Evolutionary conservation across 192 early-diverging fungal genomes (phyloP).

Genomic region (Umbelopsis sp.): DNA sequence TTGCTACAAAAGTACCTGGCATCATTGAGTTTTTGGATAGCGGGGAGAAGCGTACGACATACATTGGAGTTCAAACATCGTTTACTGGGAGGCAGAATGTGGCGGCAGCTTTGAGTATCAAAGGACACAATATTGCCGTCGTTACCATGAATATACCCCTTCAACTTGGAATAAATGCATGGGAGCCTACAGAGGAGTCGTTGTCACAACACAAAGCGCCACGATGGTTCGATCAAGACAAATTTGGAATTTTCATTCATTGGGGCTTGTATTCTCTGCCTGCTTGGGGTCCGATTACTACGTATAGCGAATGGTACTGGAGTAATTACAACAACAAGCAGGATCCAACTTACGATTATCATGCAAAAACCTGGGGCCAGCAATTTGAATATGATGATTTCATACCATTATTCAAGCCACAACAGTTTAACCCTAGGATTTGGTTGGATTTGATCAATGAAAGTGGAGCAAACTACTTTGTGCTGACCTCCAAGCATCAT

Average conservation of each 20-base stretch:
- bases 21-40: background rate
- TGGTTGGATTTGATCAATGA: slow-evolving; percentile 26
- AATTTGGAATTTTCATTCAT: slow-evolving; percentile 36
- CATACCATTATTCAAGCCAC: slow-evolving; percentile 14
- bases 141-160: background rate
- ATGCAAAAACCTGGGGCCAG: slow-evolving; percentile 11
- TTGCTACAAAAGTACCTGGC: background rate
- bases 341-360: slow-evolving; percentile 17
- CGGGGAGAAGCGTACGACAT: background rate
- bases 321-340: slow-evolving; percentile 17
- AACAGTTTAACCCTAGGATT: slow-evolving; percentile 12
- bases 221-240: slow-evolving; percentile 22
- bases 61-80: slow-evolving; percentile 1
- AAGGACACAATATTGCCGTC: background rate
- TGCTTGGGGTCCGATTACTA: slow-evolving; percentile 26
- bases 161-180: background rate
- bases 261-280: slow-evolving; percentile 29
- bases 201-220: slow-evolving; percentile 20
- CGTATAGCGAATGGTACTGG: slow-evolving; percentile 37
- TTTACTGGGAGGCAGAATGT: background rate
- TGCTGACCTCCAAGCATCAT: slow-evolving; percentile 32
- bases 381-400: slow-evolving; percentile 28
- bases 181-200: slow-evolving; percentile 10
- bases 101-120: background rate
- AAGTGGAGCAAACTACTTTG: slow-evolving; percentile 28